Conservation (phyloP, 805 yeast species). For the Sungouiozyma ichnusensis region DNA sequence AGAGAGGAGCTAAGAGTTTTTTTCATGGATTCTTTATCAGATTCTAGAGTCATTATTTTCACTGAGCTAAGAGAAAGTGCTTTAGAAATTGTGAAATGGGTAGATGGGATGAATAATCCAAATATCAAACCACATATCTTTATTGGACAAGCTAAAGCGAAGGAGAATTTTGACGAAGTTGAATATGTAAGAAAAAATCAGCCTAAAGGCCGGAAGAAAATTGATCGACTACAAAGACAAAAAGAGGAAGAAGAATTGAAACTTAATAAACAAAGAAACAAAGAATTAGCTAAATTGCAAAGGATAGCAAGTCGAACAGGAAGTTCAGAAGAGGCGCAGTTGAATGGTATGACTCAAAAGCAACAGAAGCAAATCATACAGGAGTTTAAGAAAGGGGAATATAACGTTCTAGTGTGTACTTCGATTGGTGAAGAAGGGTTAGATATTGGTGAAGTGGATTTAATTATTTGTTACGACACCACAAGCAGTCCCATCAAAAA, state of each 20-base stretch:
- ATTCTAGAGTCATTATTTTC: constrained; percentile 75
- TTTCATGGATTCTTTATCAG: constrained; percentile 33
- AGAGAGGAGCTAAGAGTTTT: constrained; percentile 49
- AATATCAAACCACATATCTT: constrained; percentile 66
- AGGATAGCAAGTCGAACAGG: constrained; percentile 36
- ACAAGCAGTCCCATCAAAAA: constrained; percentile 89
- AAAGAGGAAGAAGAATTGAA: constrained; percentile 24
- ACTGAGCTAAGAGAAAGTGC: constrained; percentile 89
- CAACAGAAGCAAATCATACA: constrained; percentile 70
- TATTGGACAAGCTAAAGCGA: constrained; percentile 81
- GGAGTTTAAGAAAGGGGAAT: constrained; percentile 59
- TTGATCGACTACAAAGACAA: constrained; percentile 25
- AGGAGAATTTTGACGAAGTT: constrained; percentile 55
- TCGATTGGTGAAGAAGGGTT: constrained; percentile 98
- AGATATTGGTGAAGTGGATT: constrained; percentile 95
- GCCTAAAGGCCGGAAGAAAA: constrained; percentile 36
- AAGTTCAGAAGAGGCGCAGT: constrained; percentile 66
- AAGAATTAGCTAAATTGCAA: constrained; percentile 26
- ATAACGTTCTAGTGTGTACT: constrained; percentile 84
- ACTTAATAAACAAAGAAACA: constrained; percentile 25
- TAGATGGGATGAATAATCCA: constrained; percentile 35
- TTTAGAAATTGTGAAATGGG: constrained; percentile 61
- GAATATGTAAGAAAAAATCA: constrained; percentile 35
- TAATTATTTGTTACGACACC: constrained; percentile 86
- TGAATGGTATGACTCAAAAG: constrained; percentile 84